These are phyloP conservation scores for Silene latifolia DNA, from an alignment of 148 eudicot genomes.

Conservation along the genomic window DNA sequence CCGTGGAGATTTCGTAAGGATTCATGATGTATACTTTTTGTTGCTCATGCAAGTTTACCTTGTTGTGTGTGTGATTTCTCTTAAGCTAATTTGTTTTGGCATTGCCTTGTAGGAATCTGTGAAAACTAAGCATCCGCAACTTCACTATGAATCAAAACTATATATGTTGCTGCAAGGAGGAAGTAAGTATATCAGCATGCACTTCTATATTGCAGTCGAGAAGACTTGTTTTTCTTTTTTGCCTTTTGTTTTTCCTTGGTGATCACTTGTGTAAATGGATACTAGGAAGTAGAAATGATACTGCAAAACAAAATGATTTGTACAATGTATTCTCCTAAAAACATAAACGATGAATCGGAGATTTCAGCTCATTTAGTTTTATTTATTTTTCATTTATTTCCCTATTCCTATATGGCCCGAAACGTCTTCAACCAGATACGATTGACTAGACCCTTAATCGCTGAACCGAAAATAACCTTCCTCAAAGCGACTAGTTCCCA, in stretches of 20 bases:
- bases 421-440: too few relatives aligned
- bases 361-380: background rate
- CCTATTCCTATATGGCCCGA: background rate
- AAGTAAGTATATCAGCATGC: conserved; percentile 48
- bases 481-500: too few relatives aligned
- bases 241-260: background rate
- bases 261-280: background rate
- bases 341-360: background rate
- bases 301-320: background rate
- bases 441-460: too few relatives aligned
- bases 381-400: background rate
- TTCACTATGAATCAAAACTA: conserved; percentile 90
- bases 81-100: conserved; percentile 3
- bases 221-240: conserved; percentile 6
- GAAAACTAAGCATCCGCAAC: conserved; percentile 95
- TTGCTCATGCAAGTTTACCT: too few relatives aligned
- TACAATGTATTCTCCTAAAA: background rate
- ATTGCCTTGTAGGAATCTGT: conserved; percentile 65
- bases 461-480: too few relatives aligned
- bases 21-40: too few relatives aligned
- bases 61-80: too few relatives aligned
- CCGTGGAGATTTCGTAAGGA: too few relatives aligned
- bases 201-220: background rate
- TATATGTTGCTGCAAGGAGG: conserved; percentile 97
- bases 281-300: background rate